Conservation (phyloP, 2,329 filamentous ascomycete species). For the Aspergillus pseudonomiae region DNA sequence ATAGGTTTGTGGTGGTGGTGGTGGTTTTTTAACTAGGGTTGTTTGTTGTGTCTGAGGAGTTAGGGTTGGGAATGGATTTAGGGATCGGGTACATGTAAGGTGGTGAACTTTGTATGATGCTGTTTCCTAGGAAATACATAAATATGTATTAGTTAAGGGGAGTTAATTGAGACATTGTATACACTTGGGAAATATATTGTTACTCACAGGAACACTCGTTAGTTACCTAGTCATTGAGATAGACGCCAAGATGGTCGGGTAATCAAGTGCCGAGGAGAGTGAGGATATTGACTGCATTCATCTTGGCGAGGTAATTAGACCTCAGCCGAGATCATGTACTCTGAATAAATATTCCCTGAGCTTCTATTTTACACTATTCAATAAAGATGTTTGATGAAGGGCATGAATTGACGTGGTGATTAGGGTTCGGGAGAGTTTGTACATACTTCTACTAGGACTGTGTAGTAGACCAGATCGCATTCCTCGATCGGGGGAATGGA, state of each 20-base stretch:
- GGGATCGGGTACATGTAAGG: background rate
- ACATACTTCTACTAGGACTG: too few species aligned
- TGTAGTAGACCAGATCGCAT: background rate
- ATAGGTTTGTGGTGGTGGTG: background rate
- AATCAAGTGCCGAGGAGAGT: too few species aligned
- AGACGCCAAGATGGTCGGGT: too few species aligned
- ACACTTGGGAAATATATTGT: too few species aligned
- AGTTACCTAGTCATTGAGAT: too few species aligned
- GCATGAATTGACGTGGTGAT: background rate
- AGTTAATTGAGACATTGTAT: background rate
- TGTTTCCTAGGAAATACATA: too few species aligned
- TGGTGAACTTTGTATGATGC: background rate
- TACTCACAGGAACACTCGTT: too few species aligned
- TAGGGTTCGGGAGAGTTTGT: background rate
- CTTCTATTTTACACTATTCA: background rate
- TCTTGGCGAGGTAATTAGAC: background rate
- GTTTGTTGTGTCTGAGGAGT: background rate
- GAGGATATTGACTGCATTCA: too few species aligned
- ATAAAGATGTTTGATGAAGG: background rate
- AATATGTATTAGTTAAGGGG: too few species aligned
- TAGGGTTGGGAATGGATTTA: background rate
- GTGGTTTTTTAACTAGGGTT: too few species aligned
- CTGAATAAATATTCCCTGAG: background rate
- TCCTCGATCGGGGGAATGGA: background rate
- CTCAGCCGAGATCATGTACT: background rate